Percentiles rank a stretch among this genome's conserved stretches.
Evolutionary conservation across 306 rosid genomes (phyloP).

Genomic region (Cyamopsis tetragonoloba): DNA sequence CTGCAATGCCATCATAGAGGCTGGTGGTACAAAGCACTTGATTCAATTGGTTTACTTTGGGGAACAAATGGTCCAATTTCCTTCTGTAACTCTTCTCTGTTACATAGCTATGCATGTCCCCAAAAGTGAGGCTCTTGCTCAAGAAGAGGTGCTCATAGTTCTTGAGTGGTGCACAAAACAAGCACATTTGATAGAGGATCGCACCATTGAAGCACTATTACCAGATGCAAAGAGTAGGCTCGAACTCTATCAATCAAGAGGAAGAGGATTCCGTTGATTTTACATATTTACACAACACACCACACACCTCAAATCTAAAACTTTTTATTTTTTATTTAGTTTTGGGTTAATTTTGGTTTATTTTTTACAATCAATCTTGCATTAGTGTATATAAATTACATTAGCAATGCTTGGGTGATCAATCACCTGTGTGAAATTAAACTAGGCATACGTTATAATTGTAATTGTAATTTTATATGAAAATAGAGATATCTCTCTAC

Average conservation of each 20-base stretch:
- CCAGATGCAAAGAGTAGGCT: conserved; percentile 78
- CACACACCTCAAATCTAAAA: not conserved
- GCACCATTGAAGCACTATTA: conserved; percentile 30
- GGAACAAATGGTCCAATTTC: conserved; percentile 56
- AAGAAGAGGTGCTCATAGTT: conserved; percentile 74
- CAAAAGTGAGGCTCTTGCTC: conserved; percentile 62
- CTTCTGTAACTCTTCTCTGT: conserved; percentile 54
- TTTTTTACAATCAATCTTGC: not conserved
- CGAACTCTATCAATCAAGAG: conserved; percentile 84
- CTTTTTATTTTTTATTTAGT: not conserved
- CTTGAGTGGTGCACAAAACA: conserved; percentile 76
- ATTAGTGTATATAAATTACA: conserved; percentile 1
- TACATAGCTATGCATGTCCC: conserved; percentile 64
- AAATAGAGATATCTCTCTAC: not conserved
- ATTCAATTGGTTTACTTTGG: conserved; percentile 69
- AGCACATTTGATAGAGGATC: conserved; percentile 36
- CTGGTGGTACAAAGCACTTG: conserved; percentile 65
- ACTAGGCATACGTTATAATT: no score
- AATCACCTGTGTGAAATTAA: not conserved
- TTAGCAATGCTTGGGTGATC: not conserved
- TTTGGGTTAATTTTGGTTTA: not conserved
- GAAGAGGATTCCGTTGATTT: conserved; percentile 59
- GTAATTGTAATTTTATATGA: not conserved
- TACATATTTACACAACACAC: not conserved
- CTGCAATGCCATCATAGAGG: conserved; percentile 69